These are phyloP conservation scores for Calcarisporium arbuscula DNA, from an alignment of 2,329 filamentous ascomycete genomes.

Conservation along the genomic window DNA sequence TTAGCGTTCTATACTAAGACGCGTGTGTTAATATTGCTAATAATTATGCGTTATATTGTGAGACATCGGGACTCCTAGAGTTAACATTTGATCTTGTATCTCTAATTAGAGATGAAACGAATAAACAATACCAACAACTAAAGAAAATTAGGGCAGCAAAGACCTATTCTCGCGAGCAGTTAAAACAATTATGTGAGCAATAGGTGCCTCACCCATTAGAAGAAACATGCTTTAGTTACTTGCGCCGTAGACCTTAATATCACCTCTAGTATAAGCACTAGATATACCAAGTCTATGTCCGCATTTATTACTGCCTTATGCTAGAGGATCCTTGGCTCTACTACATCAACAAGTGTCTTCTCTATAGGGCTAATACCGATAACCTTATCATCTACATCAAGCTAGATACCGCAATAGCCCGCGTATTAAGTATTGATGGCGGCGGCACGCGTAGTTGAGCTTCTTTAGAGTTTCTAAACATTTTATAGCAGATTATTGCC, in stretches of 20 bases:
- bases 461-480: slow-evolving; percentile 5
- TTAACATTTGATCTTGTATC: background rate
- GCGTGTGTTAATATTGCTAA: background rate
- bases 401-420: slow-evolving; percentile 5
- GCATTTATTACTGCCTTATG: slow-evolving; percentile 2
- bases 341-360: slow-evolving; percentile 4
- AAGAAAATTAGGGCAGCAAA: slow-evolving; percentile 1
- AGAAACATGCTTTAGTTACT: slow-evolving; percentile 7
- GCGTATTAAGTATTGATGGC: slow-evolving; percentile 9
- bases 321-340: slow-evolving; percentile 6
- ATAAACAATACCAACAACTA: slow-evolving; percentile 1
- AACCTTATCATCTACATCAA: slow-evolving; percentile 2
- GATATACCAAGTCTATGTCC: slow-evolving; percentile 5
- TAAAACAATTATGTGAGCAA: background rate
- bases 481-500: slow-evolving; percentile 6
- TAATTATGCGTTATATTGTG: background rate
- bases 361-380: slow-evolving; percentile 2
- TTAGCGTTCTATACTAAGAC: slow-evolving; percentile 1
- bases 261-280: slow-evolving; percentile 6
- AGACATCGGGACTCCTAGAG: background rate
- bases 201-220: slow-evolving; percentile 2
- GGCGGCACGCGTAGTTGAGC: slow-evolving; percentile 6
- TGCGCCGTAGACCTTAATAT: slow-evolving; percentile 5
- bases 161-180: background rate
- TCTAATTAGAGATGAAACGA: background rate